phyloP scores from a whole-genome alignment of 192 early-diverging fungal species.

The Irineochytrium annulatum region DNA sequence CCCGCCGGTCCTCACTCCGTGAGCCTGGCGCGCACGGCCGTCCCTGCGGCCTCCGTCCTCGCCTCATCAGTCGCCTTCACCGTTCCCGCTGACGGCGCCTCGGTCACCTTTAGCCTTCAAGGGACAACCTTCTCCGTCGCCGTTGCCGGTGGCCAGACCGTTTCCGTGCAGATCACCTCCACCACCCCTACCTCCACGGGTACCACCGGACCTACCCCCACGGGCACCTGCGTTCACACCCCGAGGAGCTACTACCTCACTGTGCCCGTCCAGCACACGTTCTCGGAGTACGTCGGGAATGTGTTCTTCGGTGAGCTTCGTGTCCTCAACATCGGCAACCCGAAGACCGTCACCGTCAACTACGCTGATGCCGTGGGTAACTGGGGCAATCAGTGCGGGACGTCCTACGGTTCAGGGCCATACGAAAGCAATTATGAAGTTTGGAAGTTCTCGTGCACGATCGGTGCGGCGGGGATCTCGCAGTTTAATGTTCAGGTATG shows the following conservation, averaged over 20 bases:
- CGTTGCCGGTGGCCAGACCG: not conserved
- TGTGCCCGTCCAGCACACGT: not conserved
- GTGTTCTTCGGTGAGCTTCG: not conserved
- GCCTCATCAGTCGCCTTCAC: not conserved
- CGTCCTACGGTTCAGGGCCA: not conserved
- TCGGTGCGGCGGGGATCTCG: not conserved
- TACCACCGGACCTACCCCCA: too few species aligned
- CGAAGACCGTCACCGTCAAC: not conserved
- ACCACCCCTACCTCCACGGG: too few species aligned
- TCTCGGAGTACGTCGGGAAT: not conserved
- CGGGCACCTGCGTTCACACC: not conserved
- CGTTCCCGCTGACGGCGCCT: not conserved
- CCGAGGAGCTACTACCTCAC: not conserved
- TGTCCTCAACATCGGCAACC: not conserved
- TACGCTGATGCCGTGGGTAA: not conserved
- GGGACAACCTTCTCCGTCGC: not conserved
- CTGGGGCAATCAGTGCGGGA: not conserved
- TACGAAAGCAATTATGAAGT: slow-evolving; percentile 1
- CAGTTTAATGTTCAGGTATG: not conserved
- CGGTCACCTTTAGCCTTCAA: not conserved
- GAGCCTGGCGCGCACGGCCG: not conserved
- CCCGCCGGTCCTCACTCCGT: not conserved
- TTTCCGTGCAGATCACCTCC: too few species aligned
- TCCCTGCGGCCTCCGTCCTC: not conserved
- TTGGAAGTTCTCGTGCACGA: slow-evolving; percentile 1